Evolutionary conservation across 768 basidiomycete genomes (phyloP).

Genomic region (Trametes punicea): DNA sequence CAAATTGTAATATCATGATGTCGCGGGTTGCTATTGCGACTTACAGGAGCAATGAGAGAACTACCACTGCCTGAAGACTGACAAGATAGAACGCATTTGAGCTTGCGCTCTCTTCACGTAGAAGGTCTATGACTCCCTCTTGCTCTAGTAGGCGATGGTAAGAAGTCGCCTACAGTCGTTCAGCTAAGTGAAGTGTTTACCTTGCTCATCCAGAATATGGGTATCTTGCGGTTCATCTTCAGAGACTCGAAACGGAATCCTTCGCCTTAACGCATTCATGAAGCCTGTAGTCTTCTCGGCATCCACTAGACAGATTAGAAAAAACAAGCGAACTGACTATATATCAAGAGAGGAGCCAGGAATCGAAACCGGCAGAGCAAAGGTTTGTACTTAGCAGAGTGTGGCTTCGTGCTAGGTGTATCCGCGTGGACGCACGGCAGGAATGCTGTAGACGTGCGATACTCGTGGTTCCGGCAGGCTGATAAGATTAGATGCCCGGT

Average conservation of each 20-base stretch:
- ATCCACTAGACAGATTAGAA: no score
- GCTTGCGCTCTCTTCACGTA: slow-evolving; percentile 18
- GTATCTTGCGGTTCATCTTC: slow-evolving; percentile 19
- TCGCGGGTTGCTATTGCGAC: neutral
- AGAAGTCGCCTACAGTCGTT: neutral
- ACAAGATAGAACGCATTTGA: slow-evolving; percentile 18
- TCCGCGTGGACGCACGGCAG: no score
- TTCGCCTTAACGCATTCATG: slow-evolving; percentile 12
- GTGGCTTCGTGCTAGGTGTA: no score
- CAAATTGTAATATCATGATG: no score
- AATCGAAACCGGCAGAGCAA: no score
- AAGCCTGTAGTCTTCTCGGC: neutral
- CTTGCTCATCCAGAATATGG: slow-evolving; percentile 29
- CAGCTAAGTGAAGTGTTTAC: neutral
- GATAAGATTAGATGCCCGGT: slow-evolving; percentile 1
- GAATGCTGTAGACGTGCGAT: no score
- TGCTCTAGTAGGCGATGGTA: slow-evolving; percentile 25
- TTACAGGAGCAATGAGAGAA: slow-evolving; percentile 24
- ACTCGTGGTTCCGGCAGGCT: neutral
- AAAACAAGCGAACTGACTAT: no score
- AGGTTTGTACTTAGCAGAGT: no score
- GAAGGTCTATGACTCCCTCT: slow-evolving; percentile 26
- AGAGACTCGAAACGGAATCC: slow-evolving; percentile 24
- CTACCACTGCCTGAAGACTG: slow-evolving; percentile 20
- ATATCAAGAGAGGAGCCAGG: no score